Conservation (phyloP, 2,329 filamentous ascomycete species). For the Boeremia exigua region DNA sequence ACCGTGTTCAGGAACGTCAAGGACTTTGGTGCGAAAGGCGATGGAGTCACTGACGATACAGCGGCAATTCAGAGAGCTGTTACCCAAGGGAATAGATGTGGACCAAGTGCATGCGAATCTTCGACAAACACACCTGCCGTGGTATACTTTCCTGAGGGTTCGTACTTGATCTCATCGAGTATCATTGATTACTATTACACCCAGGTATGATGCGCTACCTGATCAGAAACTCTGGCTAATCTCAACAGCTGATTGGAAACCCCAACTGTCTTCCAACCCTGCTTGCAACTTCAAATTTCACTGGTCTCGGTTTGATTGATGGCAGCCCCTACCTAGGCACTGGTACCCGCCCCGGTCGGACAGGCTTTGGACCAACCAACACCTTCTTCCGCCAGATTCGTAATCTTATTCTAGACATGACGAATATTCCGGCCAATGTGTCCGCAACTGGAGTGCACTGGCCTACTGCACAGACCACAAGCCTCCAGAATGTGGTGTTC, state of each 20-base stretch:
- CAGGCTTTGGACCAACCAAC: conserved; percentile 59
- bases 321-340: conserved; percentile 58
- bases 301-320: conserved; percentile 64
- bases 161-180: conserved; percentile 62
- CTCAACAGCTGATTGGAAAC: conserved; percentile 60
- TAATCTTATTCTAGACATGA: conserved; percentile 69
- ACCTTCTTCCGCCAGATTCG: conserved; percentile 70
- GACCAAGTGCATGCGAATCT: conserved; percentile 49
- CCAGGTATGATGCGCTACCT: conserved; percentile 42
- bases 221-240: conserved; percentile 5
- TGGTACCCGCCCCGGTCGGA: conserved; percentile 33
- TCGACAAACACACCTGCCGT: conserved; percentile 61
- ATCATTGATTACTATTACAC: conserved; percentile 70
- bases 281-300: conserved; percentile 60
- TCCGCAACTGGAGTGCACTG: conserved; percentile 55
- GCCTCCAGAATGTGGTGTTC: conserved; percentile 54
- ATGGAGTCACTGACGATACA: conserved; percentile 54
- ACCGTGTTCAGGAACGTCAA: conserved; percentile 52
- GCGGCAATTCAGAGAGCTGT: conserved; percentile 59
- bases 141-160: conserved; percentile 65
- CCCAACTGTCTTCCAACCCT: conserved; percentile 63
- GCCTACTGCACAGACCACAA: conserved; percentile 55
- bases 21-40: conserved; percentile 49
- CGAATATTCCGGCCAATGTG: conserved; percentile 54
- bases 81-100: conserved; percentile 49